phyloP scores from a whole-genome alignment of 176 grass and related monocot species.

The Rhynchospora breviuscula region DNA sequence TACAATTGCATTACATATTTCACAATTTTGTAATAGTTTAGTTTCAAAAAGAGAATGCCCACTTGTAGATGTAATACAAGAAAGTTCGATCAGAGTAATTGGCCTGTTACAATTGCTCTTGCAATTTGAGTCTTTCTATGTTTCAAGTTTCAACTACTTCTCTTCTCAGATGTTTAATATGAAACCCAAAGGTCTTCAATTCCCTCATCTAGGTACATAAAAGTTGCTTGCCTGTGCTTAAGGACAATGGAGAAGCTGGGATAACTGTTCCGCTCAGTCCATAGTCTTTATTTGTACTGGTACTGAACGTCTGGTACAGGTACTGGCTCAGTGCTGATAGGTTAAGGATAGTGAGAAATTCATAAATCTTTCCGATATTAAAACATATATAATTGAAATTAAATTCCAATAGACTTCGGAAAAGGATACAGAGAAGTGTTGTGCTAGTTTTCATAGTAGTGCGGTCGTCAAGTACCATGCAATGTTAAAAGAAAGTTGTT shows the following conservation, averaged over 20 bases:
- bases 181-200: not conserved
- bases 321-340: not conserved
- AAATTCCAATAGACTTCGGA: not conserved
- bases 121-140: conserved; percentile 17
- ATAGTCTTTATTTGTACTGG: not conserved
- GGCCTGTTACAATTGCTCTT: not conserved
- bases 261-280: not conserved
- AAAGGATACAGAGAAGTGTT: not conserved
- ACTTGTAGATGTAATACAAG: conserved; percentile 27
- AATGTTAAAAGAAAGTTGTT: not conserved
- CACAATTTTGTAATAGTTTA: conserved; percentile 22
- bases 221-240: not conserved
- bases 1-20: conserved; percentile 3
- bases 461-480: not conserved
- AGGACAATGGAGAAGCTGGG: not conserved
- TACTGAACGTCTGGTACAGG: not conserved
- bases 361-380: not conserved
- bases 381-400: not conserved
- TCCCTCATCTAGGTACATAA: not conserved
- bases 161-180: not conserved
- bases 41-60: conserved; percentile 11
- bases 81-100: conserved; percentile 7
- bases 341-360: not conserved
- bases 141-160: not conserved
- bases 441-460: not conserved